Evolutionary conservation across 345 rosid genomes (phyloP), one percentile per base, ranked within the genome.

Genomic region (Rhodamnia argentea): DNA sequence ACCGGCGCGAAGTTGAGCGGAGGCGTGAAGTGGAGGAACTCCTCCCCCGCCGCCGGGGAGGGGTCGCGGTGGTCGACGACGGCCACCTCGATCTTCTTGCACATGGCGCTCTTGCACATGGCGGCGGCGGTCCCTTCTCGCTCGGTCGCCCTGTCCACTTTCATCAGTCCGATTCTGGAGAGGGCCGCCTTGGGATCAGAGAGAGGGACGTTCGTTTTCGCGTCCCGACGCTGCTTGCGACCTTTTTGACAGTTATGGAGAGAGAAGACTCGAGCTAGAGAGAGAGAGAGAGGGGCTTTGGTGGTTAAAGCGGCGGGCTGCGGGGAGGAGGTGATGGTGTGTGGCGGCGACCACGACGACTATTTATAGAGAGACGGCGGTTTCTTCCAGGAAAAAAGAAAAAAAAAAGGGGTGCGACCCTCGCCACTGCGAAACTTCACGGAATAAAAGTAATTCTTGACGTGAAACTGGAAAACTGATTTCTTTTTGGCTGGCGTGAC

Each of bases 1-100:
- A 97, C 99, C 96, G 96, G 92, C 13, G 99, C 86, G 88, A 97
- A 97, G 93, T 97, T 97, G 47, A 96, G 91, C 16, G 99, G 99
- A 9, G 99, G 99, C 14, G 88, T 90, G 86, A 92, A 86, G 89
- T 53, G 89, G 84, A 88, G 89, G 84, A 88, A 85, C 11, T 95
- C 89, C 7, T 85, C 89, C 1, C 90, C 92, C 85, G 47, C 10
- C 78, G 15, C 15, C 26, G 90, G 84, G 14, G 88, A 26, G 57
- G 86, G 86, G 86, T 88, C 87, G 84, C 87, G 88, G 87, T 85
- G 90, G 91, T 94, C 97, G 88, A 89, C 90, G 74, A 89, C 86
- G 82, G 93, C 87, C 10, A 94, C 94, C 83, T 91, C 93, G 86
- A 93, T 93, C 42, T 90, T 91, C 84, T 54, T 86, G 88, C 91